Evolutionary conservation across 257 asterid species (phyloP).

Genomic region (Parsonsia alboflavescens): DNA sequence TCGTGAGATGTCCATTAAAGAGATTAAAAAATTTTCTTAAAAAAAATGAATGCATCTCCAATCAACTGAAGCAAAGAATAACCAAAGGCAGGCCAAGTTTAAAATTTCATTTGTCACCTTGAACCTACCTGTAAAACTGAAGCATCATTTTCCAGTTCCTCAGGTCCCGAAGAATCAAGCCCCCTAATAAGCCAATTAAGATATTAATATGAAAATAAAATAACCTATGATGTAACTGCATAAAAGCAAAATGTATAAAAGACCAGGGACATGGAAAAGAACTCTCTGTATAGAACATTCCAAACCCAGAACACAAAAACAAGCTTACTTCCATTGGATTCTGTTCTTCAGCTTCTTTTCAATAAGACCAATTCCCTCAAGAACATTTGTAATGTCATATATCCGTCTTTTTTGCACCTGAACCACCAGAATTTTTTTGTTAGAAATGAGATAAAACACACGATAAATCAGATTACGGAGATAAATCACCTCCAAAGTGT

Average conservation of each 20-base stretch:
- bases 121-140: conserved; percentile 65
- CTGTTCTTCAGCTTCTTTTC: conserved; percentile 91
- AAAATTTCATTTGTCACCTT: background rate
- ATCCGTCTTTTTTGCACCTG: conserved; percentile 71
- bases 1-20: background rate
- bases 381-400: conserved; percentile 93
- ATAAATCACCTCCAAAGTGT: conserved; percentile 43
- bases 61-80: background rate
- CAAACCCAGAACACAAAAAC: background rate
- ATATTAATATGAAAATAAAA: background rate
- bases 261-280: background rate
- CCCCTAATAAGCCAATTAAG: conserved; percentile 38
- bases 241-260: background rate
- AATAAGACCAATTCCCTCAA: conserved; percentile 93
- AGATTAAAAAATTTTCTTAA: background rate
- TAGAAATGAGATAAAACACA: conserved; percentile 1
- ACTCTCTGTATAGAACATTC: background rate
- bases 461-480: background rate
- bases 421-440: conserved; percentile 9
- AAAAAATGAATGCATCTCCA: conserved; percentile 1
- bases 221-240: background rate
- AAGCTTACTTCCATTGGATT: conserved; percentile 51
- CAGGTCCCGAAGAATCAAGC: conserved; percentile 65
- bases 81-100: background rate
- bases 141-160: conserved; percentile 66